Evolutionary conservation across 371 early-diverging fungal genomes (phyloP), one percentile per base, ranked within the genome.

Genomic region (Mitosporidium daphniae): DNA sequence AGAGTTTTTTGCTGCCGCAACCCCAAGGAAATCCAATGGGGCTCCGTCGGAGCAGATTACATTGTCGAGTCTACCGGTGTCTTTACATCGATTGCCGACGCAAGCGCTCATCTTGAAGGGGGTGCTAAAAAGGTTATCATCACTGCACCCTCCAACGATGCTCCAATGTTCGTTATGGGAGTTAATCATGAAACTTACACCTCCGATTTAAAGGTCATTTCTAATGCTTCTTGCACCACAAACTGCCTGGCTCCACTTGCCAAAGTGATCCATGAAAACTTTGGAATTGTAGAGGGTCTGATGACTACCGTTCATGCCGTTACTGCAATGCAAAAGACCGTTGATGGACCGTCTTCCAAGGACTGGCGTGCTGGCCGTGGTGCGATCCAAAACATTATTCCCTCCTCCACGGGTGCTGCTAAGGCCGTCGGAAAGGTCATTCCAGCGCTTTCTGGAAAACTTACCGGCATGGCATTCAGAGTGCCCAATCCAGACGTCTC

Each of bases 201-300:
- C 31, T 48, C 63, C 21, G 55, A 53, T 32, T 57, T 67, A 46
- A 51, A 58, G 25, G 57, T 93, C 38, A 57, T 95, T 33, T 77
- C 82, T 35, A 95, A 93, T 56, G 95, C 98, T 25, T 84, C 86
- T 25, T 97, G 98, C 68, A 97, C 98, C 36, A 97, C 98, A 44
- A 91, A 94, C 67, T 94, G 98, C 53, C 51, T 97, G 23, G 95
- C 95, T 17, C 94, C 98, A 16, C 54, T 97, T 23, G 91, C 75
- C 40, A 93, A 94, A 58, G 68, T 94, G 32, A 55, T 94, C 40
- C 41, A 93, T 53, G 91, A 93, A 42, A 51, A 66, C 27, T 78
- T 72, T 44, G 61, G 73, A 33, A 66, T 77, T 44, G 48, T 55
- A 14, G 57, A 55, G 35, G 69, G 62, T 21, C 46, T 69, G 26